Evolutionary conservation across 306 rosid genomes (phyloP).

Genomic region (Cucurbita argyrosperma): DNA sequence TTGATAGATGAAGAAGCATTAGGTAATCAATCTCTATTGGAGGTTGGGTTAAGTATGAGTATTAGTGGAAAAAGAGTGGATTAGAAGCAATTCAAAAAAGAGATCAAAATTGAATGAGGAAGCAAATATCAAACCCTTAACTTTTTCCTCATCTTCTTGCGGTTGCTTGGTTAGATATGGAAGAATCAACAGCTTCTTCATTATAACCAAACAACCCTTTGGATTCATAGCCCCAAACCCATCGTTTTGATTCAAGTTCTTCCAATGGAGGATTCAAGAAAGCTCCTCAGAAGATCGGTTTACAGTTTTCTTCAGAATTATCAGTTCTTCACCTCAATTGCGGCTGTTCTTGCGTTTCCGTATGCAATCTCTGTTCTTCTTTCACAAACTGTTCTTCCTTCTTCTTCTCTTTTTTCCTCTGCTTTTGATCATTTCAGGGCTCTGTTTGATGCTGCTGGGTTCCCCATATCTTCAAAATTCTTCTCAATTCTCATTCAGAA

Average conservation of each 20-base stretch:
- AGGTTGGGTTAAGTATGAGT: too few species aligned
- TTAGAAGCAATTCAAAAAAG: not conserved
- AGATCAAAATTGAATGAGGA: not conserved
- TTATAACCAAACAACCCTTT: not conserved
- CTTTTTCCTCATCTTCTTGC: not conserved
- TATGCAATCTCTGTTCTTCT: conserved; percentile 64
- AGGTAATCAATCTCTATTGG: not conserved
- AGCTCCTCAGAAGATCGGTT: conserved; percentile 58
- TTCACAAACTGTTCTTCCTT: conserved; percentile 45
- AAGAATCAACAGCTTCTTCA: not conserved
- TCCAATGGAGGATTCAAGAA: conserved; percentile 48
- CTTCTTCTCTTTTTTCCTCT: conserved; percentile 29
- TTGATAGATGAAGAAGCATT: conserved; percentile 3
- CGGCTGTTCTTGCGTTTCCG: conserved; percentile 56
- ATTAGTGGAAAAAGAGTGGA: not conserved
- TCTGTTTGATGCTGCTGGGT: conserved; percentile 71
- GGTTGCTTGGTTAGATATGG: not conserved
- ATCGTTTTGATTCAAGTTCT: not conserved
- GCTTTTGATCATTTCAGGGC: conserved; percentile 33
- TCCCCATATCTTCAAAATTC: conserved; percentile 51
- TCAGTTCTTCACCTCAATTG: conserved; percentile 50
- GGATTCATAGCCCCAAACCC: not conserved
- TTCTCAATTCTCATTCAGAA: conserved; percentile 45
- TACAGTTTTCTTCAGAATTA: conserved; percentile 61
- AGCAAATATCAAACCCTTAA: not conserved